Conservation (phyloP, 1,284 basidiomycete species). For the Irpex lacteus region DNA sequence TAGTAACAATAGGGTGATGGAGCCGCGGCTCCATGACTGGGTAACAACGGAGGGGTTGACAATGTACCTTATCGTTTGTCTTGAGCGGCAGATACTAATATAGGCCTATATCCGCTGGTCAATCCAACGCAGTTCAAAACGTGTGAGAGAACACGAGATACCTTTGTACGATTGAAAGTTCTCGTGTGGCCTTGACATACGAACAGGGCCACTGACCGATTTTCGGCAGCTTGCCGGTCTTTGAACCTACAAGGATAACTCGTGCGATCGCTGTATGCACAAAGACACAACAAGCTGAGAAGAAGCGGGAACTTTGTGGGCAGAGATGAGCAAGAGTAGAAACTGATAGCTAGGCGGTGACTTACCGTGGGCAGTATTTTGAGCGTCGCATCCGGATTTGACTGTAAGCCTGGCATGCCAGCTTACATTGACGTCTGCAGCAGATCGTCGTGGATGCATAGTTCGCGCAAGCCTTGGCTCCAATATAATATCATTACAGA, state of each 20-base stretch:
- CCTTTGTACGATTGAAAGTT: neutral
- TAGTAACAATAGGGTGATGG: neutral
- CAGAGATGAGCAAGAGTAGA: neutral
- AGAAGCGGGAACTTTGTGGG: neutral
- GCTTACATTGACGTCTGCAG: too few species aligned
- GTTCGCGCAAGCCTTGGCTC: too few species aligned
- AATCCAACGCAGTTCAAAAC: neutral
- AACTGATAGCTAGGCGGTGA: too few species aligned
- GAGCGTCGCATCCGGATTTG: too few species aligned
- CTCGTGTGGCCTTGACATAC: neutral
- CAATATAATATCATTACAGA: too few species aligned
- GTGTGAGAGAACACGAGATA: neutral
- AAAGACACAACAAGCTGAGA: neutral
- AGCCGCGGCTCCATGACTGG: neutral
- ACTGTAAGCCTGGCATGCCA: too few species aligned
- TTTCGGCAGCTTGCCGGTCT: neutral
- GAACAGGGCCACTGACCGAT: neutral
- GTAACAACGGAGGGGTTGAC: neutral
- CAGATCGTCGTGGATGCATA: too few species aligned
- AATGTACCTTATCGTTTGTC: neutral
- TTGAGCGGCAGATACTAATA: neutral
- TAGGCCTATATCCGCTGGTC: neutral
- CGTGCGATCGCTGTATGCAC: neutral
- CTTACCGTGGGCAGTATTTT: too few species aligned
- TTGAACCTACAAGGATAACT: neutral